Evolutionary conservation across 2,329 filamentous ascomycete species (phyloP).

Genomic region (Trichoderma asperellum): DNA sequence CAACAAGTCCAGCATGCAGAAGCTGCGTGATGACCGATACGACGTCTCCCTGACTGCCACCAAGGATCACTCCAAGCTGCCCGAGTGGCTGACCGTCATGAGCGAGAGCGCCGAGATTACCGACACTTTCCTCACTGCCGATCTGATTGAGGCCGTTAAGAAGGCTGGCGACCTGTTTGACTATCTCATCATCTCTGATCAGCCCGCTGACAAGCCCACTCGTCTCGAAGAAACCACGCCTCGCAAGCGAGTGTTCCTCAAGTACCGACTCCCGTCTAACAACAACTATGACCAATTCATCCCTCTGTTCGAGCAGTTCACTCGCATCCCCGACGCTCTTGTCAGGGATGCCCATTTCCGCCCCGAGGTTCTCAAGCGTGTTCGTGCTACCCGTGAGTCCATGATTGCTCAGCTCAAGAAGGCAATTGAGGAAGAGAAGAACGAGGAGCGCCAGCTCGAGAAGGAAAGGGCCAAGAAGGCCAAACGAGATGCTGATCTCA

Average conservation of each 20-base stretch:
- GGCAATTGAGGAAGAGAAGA: constrained; percentile 76
- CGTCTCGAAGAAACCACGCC: constrained; percentile 82
- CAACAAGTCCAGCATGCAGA: constrained; percentile 92
- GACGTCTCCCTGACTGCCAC: constrained; percentile 91
- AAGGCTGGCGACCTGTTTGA: constrained; percentile 78
- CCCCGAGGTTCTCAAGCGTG: constrained; percentile 83
- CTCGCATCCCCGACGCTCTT: constrained; percentile 83
- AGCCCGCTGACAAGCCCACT: constrained; percentile 82
- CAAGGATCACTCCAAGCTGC: constrained; percentile 90
- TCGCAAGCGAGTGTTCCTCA: constrained; percentile 84
- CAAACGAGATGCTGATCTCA: constrained; percentile 84
- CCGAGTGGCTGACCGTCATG: constrained; percentile 91
- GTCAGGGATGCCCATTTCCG: constrained; percentile 82
- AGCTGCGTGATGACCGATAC: constrained; percentile 88
- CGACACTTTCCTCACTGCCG: constrained; percentile 81
- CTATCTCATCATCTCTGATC: constrained; percentile 86
- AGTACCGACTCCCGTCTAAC: constrained; percentile 68
- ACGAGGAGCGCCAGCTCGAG: constrained; percentile 73
- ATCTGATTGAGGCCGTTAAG: constrained; percentile 78
- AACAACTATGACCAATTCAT: constrained; percentile 68
- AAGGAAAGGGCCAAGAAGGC: constrained; percentile 80
- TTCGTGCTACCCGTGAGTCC: constrained; percentile 78
- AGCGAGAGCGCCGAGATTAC: constrained; percentile 96
- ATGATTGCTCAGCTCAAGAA: constrained; percentile 79
- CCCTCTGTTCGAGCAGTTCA: constrained; percentile 78